These are phyloP conservation scores for Globisporangium sylvaticum DNA, from an alignment of 352 stramenopile genomes.

Conservation along the genomic window DNA sequence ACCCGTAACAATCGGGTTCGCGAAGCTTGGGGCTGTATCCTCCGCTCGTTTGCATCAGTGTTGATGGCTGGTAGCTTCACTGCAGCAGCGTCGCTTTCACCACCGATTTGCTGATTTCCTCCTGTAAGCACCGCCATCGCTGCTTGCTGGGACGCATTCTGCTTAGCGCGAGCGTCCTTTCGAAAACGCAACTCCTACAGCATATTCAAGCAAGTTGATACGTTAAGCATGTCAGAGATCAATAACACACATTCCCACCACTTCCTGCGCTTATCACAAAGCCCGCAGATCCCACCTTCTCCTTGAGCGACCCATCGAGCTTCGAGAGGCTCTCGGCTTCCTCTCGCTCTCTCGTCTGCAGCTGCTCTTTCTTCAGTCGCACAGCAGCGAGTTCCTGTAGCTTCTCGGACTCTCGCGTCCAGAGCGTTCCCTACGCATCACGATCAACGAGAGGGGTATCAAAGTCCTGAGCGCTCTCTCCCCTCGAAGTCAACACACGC, in stretches of 20 bases:
- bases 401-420: conserved; percentile 39
- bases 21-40: neutral
- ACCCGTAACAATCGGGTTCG: neutral
- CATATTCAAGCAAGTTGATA: neutral
- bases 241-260: neutral
- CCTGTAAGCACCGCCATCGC: neutral
- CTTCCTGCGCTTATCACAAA: neutral
- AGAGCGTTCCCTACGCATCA: conserved; percentile 32
- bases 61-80: neutral
- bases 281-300: conserved; percentile 5
- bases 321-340: conserved; percentile 28
- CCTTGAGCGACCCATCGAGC: conserved; percentile 32
- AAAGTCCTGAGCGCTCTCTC: neutral
- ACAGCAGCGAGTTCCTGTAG: conserved; percentile 41
- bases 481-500: neutral
- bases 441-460: neutral
- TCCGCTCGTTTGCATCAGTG: neutral
- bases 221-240: neutral
- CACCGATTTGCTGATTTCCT: neutral
- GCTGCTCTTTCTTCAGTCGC: conserved; percentile 25
- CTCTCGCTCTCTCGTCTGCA: conserved; percentile 26
- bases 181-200: conserved; percentile 30
- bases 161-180: conserved; percentile 15
- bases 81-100: neutral
- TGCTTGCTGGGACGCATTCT: conserved; percentile 25